Evolutionary conservation across 192 early-diverging fungal genomes (phyloP).

Genomic region (Mortierella antarctica): DNA sequence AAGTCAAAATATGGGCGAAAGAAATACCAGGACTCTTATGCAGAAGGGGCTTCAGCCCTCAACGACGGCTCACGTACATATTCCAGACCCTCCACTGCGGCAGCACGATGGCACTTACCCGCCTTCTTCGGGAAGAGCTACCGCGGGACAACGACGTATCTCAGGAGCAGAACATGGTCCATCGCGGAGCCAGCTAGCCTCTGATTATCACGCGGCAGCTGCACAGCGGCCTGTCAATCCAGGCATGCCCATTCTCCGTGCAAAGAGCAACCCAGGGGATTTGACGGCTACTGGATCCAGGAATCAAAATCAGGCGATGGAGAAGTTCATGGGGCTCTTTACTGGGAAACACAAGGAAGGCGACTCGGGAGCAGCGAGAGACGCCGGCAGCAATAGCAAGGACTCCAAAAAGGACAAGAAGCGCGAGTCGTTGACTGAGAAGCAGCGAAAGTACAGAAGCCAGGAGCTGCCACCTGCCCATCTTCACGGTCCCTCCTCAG

Average conservation of each 20-base stretch:
- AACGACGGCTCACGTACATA: constrained; percentile 7
- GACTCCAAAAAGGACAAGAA: constrained; percentile 6
- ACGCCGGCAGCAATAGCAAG: constrained; percentile 6
- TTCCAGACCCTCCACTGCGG: constrained; percentile 7
- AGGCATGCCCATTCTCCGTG: constrained; percentile 30
- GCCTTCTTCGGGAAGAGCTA: background rate
- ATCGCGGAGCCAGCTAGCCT: too few relatives aligned
- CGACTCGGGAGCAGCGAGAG: background rate
- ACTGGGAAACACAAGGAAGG: constrained; percentile 31
- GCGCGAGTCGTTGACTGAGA: constrained; percentile 34
- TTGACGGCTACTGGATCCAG: constrained; percentile 8
- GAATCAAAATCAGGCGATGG: constrained; percentile 25
- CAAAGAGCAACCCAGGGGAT: constrained; percentile 48
- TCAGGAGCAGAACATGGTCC: constrained; percentile 4
- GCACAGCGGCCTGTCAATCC: constrained; percentile 3
- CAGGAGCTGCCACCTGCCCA: constrained; percentile 22
- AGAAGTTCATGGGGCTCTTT: constrained; percentile 41
- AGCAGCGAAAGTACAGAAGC: constrained; percentile 39
- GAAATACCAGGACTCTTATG: too few relatives aligned
- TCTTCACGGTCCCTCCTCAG: background rate
- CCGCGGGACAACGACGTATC: constrained; percentile 4
- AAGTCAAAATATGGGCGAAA: constrained; percentile 3
- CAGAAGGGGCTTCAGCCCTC: background rate
- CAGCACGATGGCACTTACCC: background rate
- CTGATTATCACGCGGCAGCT: background rate